Conservation (phyloP, 2,329 filamentous ascomycete genomes). For the Coniosporium tulheliwenetii region DNA sequence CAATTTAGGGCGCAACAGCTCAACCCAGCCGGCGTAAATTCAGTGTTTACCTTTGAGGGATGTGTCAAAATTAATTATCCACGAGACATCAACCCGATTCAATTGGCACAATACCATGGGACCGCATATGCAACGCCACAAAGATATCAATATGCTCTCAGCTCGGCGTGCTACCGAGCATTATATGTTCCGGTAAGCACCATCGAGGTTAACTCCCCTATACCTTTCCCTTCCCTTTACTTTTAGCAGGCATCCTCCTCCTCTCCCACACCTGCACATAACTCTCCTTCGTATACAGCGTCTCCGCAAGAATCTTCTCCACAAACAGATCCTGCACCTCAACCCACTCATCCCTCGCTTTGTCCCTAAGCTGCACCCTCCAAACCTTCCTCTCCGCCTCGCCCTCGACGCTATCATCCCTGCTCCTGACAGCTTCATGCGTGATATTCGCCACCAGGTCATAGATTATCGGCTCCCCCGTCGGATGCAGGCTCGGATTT, state of each 20-base stretch:
- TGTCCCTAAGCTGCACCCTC: conserved; percentile 80
- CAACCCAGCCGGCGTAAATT: no score
- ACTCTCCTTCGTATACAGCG: conserved; percentile 82
- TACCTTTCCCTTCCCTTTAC: not conserved
- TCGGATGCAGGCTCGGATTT: conserved; percentile 53
- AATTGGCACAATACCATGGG: no score
- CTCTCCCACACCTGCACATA: conserved; percentile 96
- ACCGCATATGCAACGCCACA: no score
- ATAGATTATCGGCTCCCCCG: conserved; percentile 77
- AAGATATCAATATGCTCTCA: no score
- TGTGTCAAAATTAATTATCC: no score
- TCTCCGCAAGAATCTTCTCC: conserved; percentile 73
- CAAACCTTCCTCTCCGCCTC: conserved; percentile 87
- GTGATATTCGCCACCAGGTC: conserved; percentile 93
- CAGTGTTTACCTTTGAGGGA: no score
- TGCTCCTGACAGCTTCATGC: conserved; percentile 63
- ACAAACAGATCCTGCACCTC: conserved; percentile 91
- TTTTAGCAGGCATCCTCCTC: conserved; percentile 32
- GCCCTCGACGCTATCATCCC: conserved; percentile 72
- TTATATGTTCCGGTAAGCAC: no score
- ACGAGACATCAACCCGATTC: no score
- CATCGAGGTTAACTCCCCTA: not conserved
- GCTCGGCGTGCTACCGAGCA: no score
- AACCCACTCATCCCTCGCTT: conserved; percentile 73
- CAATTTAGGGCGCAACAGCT: no score